phyloP scores from a whole-genome alignment of 179 eudicot genomes.

The Patellifolia procumbens region DNA sequence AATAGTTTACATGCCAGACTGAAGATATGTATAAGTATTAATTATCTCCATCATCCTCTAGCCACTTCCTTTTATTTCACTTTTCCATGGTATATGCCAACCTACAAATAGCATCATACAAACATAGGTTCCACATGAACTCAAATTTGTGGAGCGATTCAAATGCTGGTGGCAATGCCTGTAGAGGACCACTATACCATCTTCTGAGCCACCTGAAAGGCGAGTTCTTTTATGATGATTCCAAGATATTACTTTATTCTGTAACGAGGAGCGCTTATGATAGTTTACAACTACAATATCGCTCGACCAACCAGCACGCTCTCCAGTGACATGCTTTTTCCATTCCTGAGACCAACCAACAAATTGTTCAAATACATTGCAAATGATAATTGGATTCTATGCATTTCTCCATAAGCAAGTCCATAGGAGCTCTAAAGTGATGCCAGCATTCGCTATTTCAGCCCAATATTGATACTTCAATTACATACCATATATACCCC shows the following conservation, averaged over 20 bases:
- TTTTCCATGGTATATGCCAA: background rate
- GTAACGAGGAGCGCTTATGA: background rate
- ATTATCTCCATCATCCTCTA: background rate
- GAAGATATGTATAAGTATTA: background rate
- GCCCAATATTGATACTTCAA: background rate
- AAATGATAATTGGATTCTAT: background rate
- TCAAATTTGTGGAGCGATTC: background rate
- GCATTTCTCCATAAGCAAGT: background rate
- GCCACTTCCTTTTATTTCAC: constrained; percentile 5
- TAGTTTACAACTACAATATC: background rate
- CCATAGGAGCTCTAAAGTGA: too few species aligned
- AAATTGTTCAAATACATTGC: background rate
- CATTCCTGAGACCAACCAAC: background rate
- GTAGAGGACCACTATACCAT: background rate
- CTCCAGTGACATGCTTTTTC: background rate
- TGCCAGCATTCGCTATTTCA: background rate
- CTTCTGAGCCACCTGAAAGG: background rate
- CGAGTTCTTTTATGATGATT: background rate
- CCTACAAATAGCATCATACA: background rate
- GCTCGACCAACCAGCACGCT: constrained; percentile 5
- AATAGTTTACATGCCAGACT: background rate
- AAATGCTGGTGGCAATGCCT: background rate
- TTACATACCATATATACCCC: background rate
- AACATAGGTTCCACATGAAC: background rate
- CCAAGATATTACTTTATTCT: background rate